These are phyloP conservation scores for Andalucia godoyi DNA, from an alignment of 78 protist species.

Conservation along the genomic window DNA sequence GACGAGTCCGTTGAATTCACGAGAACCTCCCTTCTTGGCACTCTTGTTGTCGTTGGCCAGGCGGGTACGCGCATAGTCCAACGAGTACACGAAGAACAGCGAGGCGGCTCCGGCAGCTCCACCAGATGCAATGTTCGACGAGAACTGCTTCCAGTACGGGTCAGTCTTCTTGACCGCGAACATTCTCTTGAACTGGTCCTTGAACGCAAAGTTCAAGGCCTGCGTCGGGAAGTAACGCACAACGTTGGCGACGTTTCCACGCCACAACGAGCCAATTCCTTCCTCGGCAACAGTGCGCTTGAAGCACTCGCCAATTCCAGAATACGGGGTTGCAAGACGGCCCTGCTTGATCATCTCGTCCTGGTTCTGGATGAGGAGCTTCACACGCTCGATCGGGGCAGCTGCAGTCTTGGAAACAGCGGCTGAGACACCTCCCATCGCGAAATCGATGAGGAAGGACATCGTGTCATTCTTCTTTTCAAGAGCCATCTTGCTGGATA, in stretches of 20 bases:
- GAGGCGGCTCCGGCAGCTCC: conserved; percentile 95
- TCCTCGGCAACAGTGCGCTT: conserved; percentile 77
- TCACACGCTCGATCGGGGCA: conserved; percentile 96
- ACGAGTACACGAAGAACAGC: conserved; percentile 83
- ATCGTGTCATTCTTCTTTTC: not conserved
- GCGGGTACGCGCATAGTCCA: conserved; percentile 96
- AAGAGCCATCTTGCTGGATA: not conserved
- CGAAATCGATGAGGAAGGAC: conserved; percentile 15
- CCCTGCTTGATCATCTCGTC: conserved; percentile 15
- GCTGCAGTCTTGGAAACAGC: conserved; percentile 85
- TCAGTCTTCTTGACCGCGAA: conserved; percentile 41
- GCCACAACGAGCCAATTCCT: conserved; percentile 74
- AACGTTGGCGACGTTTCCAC: conserved; percentile 92
- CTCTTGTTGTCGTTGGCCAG: conserved; percentile 74
- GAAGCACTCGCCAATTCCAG: conserved; percentile 85
- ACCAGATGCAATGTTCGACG: conserved; percentile 87
- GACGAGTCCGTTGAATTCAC: conserved; percentile 87
- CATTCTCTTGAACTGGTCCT: conserved; percentile 79
- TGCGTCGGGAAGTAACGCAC: conserved; percentile 97
- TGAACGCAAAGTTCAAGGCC: conserved; percentile 96
- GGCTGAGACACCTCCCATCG: conserved; percentile 54
- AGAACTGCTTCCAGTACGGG: conserved; percentile 43
- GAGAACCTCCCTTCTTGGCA: conserved; percentile 35
- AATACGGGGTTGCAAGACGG: conserved; percentile 55
- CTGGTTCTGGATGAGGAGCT: conserved; percentile 83